phyloP scores from a whole-genome alignment of 2,329 filamentous ascomycete genomes.

The Verticillium tricorpus region DNA sequence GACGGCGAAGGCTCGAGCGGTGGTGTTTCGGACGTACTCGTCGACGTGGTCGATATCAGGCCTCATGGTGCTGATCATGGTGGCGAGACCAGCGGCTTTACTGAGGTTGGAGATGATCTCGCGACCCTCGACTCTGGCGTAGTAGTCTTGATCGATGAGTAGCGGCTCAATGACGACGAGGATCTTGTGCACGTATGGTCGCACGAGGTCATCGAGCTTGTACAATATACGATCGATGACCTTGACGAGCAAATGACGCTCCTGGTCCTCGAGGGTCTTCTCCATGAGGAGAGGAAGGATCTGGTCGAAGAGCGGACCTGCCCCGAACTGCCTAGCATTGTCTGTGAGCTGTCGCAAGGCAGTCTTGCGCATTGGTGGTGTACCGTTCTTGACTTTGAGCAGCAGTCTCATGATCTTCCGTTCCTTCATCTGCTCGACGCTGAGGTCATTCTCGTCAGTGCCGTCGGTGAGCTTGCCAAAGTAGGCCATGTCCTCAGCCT shows the following conservation, averaged over 20 bases:
- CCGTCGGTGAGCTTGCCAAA: slow-evolving; percentile 97
- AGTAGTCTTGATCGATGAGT: slow-evolving; percentile 98
- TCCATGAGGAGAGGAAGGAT: slow-evolving; percentile 97
- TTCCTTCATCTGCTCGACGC: slow-evolving; percentile 93
- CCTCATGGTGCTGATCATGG: slow-evolving; percentile 99
- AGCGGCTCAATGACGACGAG: slow-evolving; percentile 98
- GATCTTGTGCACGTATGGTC: slow-evolving; percentile 97
- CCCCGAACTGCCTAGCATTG: slow-evolving; percentile 93
- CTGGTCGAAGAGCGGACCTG: slow-evolving; percentile 92
- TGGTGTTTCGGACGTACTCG: slow-evolving; percentile 97
- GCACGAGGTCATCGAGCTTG: slow-evolving; percentile 94
- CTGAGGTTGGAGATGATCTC: slow-evolving; percentile 98
- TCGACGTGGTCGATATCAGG: slow-evolving; percentile 98
- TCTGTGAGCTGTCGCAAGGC: slow-evolving; percentile 95
- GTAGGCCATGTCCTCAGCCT: slow-evolving; percentile 97
- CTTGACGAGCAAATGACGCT: slow-evolving; percentile 96
- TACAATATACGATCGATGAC: slow-evolving; percentile 98
- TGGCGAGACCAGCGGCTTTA: slow-evolving; percentile 92
- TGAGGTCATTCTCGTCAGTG: slow-evolving; percentile 84
- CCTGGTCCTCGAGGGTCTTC: slow-evolving; percentile 94
- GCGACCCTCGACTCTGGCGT: slow-evolving; percentile 93
- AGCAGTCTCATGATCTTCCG: slow-evolving; percentile 97
- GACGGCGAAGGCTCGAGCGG: slow-evolving; percentile 92
- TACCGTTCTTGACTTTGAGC: slow-evolving; percentile 98
- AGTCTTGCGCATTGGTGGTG: slow-evolving; percentile 97